phyloP scores from a whole-genome alignment of 441 rosid genomes.

The Jatropha multifida region DNA sequence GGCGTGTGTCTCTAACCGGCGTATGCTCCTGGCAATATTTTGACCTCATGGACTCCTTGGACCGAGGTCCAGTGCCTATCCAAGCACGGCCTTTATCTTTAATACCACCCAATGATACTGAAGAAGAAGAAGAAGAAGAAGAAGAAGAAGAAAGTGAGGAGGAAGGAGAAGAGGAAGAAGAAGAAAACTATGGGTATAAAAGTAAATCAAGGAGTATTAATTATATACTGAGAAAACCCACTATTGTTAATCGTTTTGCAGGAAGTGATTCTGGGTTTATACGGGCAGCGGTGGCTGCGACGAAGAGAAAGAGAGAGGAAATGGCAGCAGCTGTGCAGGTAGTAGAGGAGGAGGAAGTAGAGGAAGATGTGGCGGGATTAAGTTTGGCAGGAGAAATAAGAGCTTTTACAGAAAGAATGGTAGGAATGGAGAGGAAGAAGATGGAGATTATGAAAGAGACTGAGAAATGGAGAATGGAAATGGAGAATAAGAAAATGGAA shows the following conservation, averaged over 20 bases:
- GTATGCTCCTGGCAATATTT: slow-evolving; percentile 62
- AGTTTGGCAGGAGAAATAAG: slow-evolving; percentile 76
- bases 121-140: slow-evolving; percentile 34
- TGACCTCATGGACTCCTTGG: slow-evolving; percentile 82
- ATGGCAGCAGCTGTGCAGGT: slow-evolving; percentile 18
- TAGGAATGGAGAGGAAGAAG: slow-evolving; percentile 77
- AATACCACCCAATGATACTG: slow-evolving; percentile 22
- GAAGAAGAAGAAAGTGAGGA: slow-evolving; percentile 34
- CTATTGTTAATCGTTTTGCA: slow-evolving; percentile 46
- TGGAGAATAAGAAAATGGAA: slow-evolving; percentile 80
- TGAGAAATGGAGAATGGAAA: slow-evolving; percentile 80
- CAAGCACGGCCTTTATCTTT: slow-evolving; percentile 48
- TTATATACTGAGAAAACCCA: slow-evolving; percentile 51
- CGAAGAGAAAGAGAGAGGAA: slow-evolving; percentile 32
- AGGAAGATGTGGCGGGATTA: slow-evolving; percentile 39
- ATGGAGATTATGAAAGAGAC: slow-evolving; percentile 83
- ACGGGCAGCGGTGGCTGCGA: slow-evolving; percentile 12
- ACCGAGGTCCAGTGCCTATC: slow-evolving; percentile 52
- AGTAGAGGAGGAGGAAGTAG: slow-evolving; percentile 25
- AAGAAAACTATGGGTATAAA: slow-evolving; percentile 23
- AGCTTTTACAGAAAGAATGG: slow-evolving; percentile 67
- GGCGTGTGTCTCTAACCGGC: slow-evolving; percentile 51
- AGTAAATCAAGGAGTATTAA: slow-evolving; percentile 57
- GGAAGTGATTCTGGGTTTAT: slow-evolving; percentile 29
- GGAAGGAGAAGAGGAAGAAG: slow-evolving; percentile 35